Evolutionary conservation across 1,284 basidiomycete species (phyloP), one percentile per base, ranked within the genome.

Genomic region (Exsudoporus floridanus): DNA sequence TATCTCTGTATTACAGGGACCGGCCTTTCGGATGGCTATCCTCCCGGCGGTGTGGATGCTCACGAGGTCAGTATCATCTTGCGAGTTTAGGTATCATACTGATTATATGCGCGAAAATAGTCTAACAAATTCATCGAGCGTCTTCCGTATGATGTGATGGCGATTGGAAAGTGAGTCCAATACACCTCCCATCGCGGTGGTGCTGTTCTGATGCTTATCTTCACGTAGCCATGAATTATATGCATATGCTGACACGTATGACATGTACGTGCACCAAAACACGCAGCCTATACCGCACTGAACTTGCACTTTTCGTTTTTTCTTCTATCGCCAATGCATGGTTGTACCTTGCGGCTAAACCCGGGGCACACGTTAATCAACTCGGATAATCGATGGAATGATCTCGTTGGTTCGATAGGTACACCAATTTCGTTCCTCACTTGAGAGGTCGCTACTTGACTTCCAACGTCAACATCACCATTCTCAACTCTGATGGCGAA

Each of bases 381-480:
- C 28, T 8, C 38, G n/a, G 23, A n/a, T 14, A n/a, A 38, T 39
- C 30, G 16, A 34, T 44, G 35, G 19, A 16, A 50, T 36, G 12
- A 40, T 23, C 19, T 18, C 18, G 10, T 45, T 39, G 18, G 18
- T 9, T 19, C 5, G 35, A 59, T 58, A 86, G 71, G 82, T 70
- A 90, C 70, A 75, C 81, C 53, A 87, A 90, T 69, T 91, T 90
- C 64, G 86, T 77, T 5, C 90, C 90, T 3, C 74, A 79, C 49
- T 77, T 87, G 70, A 77, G 80, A 1, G 90, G 90, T 13, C 81
- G 88, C 39, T 93, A 91, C 65, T 75, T 94, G 39, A 85, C 90
- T 1, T 90, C 87, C 4, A 94, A 94, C 63, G 89, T 83, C 44
- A 92, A 94, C 69, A 92, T 94, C 62, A 93, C 90, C 0, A 64